phyloP scores from a whole-genome alignment of 2,329 filamentous ascomycete genomes.

The Diaporthe eres region DNA sequence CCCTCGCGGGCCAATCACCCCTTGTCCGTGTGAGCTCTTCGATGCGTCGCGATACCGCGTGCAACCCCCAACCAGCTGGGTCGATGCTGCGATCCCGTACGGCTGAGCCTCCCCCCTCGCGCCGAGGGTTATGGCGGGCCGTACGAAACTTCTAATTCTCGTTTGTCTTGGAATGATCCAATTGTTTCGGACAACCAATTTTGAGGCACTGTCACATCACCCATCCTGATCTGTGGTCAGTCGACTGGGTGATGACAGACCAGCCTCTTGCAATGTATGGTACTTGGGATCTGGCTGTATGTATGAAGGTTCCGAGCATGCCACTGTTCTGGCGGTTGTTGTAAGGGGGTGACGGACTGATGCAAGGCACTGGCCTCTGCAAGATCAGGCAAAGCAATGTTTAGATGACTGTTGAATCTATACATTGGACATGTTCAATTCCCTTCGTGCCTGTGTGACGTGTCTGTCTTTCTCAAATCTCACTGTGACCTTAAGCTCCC shows the following conservation, averaged over 20 bases:
- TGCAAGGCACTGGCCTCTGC: constrained; percentile 38
- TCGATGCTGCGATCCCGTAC: constrained; percentile 68
- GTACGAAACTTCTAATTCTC: constrained; percentile 51
- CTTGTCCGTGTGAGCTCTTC: constrained; percentile 62
- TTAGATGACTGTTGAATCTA: constrained; percentile 70
- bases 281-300: constrained; percentile 29
- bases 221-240: constrained; percentile 39
- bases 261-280: constrained; percentile 35
- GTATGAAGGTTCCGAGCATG: constrained; percentile 47
- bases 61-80: constrained; percentile 56
- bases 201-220: constrained; percentile 20
- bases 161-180: constrained; percentile 49
- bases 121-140: constrained; percentile 39
- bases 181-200: constrained; percentile 42
- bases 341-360: constrained; percentile 43
- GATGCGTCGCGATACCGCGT: constrained; percentile 47
- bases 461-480: not conserved
- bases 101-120: constrained; percentile 43
- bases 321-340: constrained; percentile 45
- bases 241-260: constrained; percentile 29
- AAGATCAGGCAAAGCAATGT: constrained; percentile 49
- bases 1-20: constrained; percentile 6
- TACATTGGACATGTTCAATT: constrained; percentile 49
- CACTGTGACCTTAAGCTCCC: constrained; percentile 14
- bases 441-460: not conserved